Evolutionary conservation across 2,329 filamentous ascomycete genomes (phyloP).

Genomic region (Monosporascus sp.): DNA sequence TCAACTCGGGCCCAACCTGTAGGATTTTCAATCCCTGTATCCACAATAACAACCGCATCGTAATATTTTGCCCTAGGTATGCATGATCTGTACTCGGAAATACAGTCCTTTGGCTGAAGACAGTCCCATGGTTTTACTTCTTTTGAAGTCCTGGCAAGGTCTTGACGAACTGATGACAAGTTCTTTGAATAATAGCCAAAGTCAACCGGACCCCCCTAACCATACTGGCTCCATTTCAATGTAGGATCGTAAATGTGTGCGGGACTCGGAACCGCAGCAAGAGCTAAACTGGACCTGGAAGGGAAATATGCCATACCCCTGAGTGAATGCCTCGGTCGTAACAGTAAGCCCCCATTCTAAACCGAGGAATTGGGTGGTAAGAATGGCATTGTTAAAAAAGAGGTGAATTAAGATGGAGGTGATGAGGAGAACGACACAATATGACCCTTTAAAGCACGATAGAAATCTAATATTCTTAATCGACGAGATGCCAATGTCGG

Average conservation of each 20-base stretch:
- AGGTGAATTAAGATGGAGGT: neutral
- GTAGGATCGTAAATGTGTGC: neutral
- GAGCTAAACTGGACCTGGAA: neutral
- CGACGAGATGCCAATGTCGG: conserved; percentile 37
- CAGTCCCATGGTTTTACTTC: neutral
- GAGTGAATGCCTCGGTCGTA: neutral
- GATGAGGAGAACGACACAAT: neutral
- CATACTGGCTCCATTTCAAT: too few relatives aligned
- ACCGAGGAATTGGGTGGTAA: neutral
- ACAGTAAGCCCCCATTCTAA: neutral
- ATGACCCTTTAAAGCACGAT: neutral
- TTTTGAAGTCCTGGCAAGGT: neutral
- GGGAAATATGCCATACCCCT: neutral
- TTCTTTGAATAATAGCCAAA: neutral
- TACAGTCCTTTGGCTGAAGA: conserved; percentile 7
- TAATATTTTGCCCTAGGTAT: conserved; percentile 3
- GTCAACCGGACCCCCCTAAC: neutral
- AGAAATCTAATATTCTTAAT: conserved; percentile 25
- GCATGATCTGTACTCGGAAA: conserved; percentile 6
- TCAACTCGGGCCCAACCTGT: conserved; percentile 2
- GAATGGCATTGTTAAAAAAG: conserved; percentile 1
- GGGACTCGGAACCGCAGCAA: neutral
- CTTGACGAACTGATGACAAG: neutral
- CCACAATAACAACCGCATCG: conserved; percentile 9
- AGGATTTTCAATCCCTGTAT: conserved; percentile 1